Base-by-base conservation (phyloP, 371 early-diverging fungal species). In the Zopfochytrium polystomum region DNA sequence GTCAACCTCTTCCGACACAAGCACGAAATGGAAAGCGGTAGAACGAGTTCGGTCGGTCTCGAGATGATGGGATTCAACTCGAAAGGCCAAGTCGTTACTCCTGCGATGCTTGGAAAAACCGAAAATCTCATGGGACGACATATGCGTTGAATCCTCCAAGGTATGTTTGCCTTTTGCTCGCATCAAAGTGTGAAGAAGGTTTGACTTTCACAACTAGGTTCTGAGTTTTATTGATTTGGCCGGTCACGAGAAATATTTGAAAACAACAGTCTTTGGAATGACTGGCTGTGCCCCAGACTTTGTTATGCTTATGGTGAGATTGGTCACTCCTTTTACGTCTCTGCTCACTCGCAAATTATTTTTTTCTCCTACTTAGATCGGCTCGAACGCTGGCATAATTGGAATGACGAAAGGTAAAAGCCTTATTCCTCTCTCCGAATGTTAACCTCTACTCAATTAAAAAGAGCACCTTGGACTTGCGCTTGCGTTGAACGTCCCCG, bases 241-340 rank as follows among this genome's bases (percentile, higher is more conserved):
- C 38, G 95, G 95, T 5, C 94, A 95, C 68, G 93, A 93, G 72
- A 90, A 90, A 63, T 95, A 95, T 62, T 78, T 94, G 32, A 92
- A 92, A 74, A 93, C 95, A 1, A 94, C 95, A 11, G 90, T 93
- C 22, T 92, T 90, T 76, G 94, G 94, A 15, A 85, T 93, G 89
- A 90, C 91, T 23, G 91, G 92, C 13, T 85, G 86, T 60, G 84
- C 89, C 5, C 94, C 94, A 23, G 93, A 95, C 60, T 92, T 87
- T 76, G 90, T 88, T 11, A 89, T 91, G 89, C 74, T 95, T 22
- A 89, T 93, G 89, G 87, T 59, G 35, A 9, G 56, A 32, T n/a
- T 34, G 2, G 26, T 35, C 7, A 13, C 32, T 22, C 20, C 22
- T 9, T 52, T 20, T 35, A 13, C 22, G 52, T 44, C n/a, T 45